Evolutionary conservation across 1,139 yeast genomes (phyloP), one percentile per base, ranked within the genome.

Genomic region (Candida sanyaensis): DNA sequence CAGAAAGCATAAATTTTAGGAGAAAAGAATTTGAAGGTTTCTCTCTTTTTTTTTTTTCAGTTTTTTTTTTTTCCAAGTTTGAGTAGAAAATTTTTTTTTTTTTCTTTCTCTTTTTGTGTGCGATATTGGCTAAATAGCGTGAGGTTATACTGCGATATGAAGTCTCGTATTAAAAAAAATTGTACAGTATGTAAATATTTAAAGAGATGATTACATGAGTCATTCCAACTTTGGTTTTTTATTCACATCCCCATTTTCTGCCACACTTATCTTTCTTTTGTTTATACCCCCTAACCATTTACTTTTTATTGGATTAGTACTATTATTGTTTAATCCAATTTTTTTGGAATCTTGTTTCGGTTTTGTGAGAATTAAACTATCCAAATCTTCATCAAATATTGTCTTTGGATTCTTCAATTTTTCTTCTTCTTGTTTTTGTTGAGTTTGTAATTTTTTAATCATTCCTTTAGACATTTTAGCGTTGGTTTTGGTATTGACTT

Each of bases 391-490:
- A 36, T 57, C 63, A 31, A 60, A 50, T 11, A 54, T 37, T 47
- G 57, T 41, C 13, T 45, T 48, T 5, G 37, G 44, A 33, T 43
- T 44, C n/a, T 36, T 36, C 30, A 37, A 37, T 41, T 21, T 46
- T 44, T 45, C 41, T 44, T 48, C 40, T 27, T 44, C 43, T 21
- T 49, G 46, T 11, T 50, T 43, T 28, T 50, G 45, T 39, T 55
- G 55, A 21, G 51, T 55, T 39, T 64, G 62, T 26, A 84, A 59
- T 49, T 86, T 69, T 24, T 66, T 61, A 37, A 71, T 69, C 80
- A 83, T 77, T 0, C 71, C 64, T 60, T 84, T 84, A 1, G 86
- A 71, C 64, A 83, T 64, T 50, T 77, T 77, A 1, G 85, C 82
- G 46, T 65, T 71, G 13, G 81, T 79, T 41, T 73, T 73, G 0